Evolutionary conservation across 768 basidiomycete species (phyloP).

Genomic region (Cystofilobasidium bisporidii): DNA sequence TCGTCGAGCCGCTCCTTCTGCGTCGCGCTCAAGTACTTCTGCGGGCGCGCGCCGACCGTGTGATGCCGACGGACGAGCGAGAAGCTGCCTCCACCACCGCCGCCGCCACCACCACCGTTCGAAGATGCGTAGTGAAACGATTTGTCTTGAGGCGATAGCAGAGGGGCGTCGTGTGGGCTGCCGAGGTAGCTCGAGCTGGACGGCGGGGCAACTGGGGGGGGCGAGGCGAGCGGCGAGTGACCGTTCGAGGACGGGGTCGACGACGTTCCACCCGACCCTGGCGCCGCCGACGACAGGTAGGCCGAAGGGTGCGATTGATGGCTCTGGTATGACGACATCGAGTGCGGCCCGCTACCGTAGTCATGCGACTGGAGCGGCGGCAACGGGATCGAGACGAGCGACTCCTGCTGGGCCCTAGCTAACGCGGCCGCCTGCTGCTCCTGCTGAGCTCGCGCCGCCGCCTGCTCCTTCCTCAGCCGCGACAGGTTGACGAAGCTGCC

Average conservation of each 20-base stretch:
- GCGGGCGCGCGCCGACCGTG: conserved; percentile 18
- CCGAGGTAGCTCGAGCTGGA: neutral
- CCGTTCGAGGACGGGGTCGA: neutral
- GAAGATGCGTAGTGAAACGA: neutral
- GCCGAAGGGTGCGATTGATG: neutral
- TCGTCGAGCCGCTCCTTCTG: conserved; percentile 14
- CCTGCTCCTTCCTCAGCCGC: conserved; percentile 9
- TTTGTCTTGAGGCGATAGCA: neutral
- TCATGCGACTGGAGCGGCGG: no score
- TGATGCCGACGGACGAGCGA: conserved; percentile 19
- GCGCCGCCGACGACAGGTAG: neutral
- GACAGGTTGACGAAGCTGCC: conserved; percentile 13
- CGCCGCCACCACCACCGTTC: neutral
- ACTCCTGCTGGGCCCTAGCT: neutral
- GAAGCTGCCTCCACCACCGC: neutral
- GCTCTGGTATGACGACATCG: neutral
- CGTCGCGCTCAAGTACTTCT: conserved; percentile 4
- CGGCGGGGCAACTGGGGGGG: neutral
- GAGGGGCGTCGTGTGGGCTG: neutral
- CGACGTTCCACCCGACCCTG: neutral
- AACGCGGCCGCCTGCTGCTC: neutral
- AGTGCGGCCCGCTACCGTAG: neutral
- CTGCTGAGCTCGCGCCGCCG: neutral
- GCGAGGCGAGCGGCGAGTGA: neutral
- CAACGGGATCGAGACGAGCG: no score